Percentiles rank a stretch among this genome's conserved stretches.
These are phyloP conservation scores for Crithidia fasciculata DNA, from an alignment of 208 protist genomes.

Conservation along the genomic window DNA sequence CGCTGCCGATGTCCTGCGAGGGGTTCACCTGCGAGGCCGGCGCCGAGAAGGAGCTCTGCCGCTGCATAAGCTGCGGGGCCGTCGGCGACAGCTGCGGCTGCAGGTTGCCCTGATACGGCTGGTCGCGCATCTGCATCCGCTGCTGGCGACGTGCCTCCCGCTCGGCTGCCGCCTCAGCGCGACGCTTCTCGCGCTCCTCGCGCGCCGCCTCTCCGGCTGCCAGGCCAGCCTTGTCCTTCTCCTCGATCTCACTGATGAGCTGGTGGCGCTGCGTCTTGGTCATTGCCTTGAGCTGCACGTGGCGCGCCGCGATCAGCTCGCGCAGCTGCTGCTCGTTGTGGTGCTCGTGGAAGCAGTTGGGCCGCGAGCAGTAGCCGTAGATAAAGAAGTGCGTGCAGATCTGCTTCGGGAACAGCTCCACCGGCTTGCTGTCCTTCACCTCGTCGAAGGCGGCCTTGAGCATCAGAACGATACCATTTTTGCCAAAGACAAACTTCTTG, in stretches of 20 bases:
- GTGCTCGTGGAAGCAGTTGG: conserved; percentile 83
- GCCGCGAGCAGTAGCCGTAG: conserved; percentile 82
- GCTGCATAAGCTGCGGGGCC: background rate
- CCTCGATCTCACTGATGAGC: conserved; percentile 60
- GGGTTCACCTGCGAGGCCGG: conserved; percentile 32
- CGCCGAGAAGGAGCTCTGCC: background rate
- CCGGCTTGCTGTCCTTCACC: conserved; percentile 82
- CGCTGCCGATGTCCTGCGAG: conserved; percentile 37
- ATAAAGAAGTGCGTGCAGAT: conserved; percentile 89
- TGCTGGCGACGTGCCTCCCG: conserved; percentile 25
- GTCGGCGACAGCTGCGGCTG: conserved; percentile 19
- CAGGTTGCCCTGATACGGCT: conserved; percentile 3
- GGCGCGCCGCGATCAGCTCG: conserved; percentile 72
- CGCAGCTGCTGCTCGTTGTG: conserved; percentile 83
- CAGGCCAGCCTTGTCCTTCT: conserved; percentile 64
- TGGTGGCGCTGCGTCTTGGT: conserved; percentile 81
- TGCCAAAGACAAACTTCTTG: conserved; percentile 74
- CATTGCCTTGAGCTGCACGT: conserved; percentile 79
- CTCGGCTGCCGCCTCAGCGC: conserved; percentile 22
- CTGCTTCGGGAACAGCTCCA: conserved; percentile 85
- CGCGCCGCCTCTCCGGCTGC: conserved; percentile 56
- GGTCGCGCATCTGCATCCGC: conserved; percentile 11
- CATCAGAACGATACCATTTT: conserved; percentile 81
- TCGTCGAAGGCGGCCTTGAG: conserved; percentile 73
- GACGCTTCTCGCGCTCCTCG: conserved; percentile 37